Conservation (phyloP, 2,329 filamentous ascomycete species). For the Nothomitra cinnamomea region DNA sequence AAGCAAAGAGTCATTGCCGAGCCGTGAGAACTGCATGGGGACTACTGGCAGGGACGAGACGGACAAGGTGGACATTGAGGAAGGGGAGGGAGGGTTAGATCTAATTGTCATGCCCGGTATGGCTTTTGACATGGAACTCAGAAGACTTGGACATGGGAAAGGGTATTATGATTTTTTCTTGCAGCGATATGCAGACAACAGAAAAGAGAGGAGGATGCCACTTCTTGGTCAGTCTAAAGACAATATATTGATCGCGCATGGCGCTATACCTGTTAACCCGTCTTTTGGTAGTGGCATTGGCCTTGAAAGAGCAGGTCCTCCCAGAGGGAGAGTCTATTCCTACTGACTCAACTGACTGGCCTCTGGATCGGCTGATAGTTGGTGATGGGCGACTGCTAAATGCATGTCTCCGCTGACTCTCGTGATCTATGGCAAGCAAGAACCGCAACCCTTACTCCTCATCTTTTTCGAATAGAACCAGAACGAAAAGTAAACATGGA, state of each 20-base stretch:
- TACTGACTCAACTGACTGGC: constrained; percentile 59
- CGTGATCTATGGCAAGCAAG: neutral
- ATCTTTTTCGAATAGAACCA: no score
- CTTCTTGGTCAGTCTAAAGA: constrained; percentile 37
- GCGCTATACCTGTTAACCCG: constrained; percentile 13
- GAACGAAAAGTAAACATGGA: neutral
- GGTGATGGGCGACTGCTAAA: constrained; percentile 38
- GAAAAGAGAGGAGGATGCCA: constrained; percentile 29
- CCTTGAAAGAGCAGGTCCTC: constrained; percentile 73
- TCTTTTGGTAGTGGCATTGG: constrained; percentile 48
- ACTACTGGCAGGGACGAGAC: constrained; percentile 31
- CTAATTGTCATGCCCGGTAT: constrained; percentile 85
- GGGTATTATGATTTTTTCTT: constrained; percentile 96
- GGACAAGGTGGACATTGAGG: constrained; percentile 19
- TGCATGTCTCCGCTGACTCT: neutral
- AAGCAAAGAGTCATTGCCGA: constrained; percentile 42
- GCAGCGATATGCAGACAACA: constrained; percentile 44
- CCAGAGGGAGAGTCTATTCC: constrained; percentile 48
- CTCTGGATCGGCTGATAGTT: constrained; percentile 59
- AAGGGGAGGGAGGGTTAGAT: constrained; percentile 41
- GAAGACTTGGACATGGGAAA: constrained; percentile 79
- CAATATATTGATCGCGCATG: constrained; percentile 13
- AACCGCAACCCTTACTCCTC: neutral
- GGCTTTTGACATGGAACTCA: constrained; percentile 63
- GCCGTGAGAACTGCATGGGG: constrained; percentile 58